Evolutionary conservation across 2,329 filamentous ascomycete species (phyloP), one percentile per base, ranked within the genome.

Genomic region (Alternaria brassicicola): DNA sequence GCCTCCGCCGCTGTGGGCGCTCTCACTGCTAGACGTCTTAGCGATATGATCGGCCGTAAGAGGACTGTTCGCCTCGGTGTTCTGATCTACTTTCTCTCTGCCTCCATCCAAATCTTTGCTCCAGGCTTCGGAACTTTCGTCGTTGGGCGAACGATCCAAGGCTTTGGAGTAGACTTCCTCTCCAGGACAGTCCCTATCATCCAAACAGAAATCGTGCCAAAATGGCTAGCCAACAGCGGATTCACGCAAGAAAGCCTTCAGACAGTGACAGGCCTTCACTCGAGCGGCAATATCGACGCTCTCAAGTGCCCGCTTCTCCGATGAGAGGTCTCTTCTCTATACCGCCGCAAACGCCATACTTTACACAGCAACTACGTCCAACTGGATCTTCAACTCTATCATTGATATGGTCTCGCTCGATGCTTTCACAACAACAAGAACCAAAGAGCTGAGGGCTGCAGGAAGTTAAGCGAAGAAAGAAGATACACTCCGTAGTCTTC

Each of bases 361-460:
- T 2, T 80, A 80, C 55, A 76, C 72, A 6, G 73, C 76, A 9
- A 79, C 77, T 1, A 76, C 68, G 9, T 73, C 68, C 38, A 79
- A 78, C 48, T 79, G 78, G 78, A 63, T 72, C 9, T 73, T 74
- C 61, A 77, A 78, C 52, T 78, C 78, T 62, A 71, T 76, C 49
- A 77, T 76, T 28, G 73, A 73, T 31, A 80, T 80, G 78, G 76
- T 78, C 5, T 78, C 78, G 0, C 78, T 79, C 0, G 77, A 78
- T 49, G 78, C 78, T 12, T 80, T 81, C 54, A 68, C 73, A 3
- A 51, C 12, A 23, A 51, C 6, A 57, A 49, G 33, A 51, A 47
- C 9, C 59, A 35, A 50, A 7, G 31, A 21, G 9, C 30, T 23
- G 10, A 4, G 6, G 17, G 6, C n/a, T 3, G 12, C 13, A 30